Evolutionary conservation across 2,329 filamentous ascomycete species (phyloP), one percentile per base, ranked within the genome.

Genomic region (Chaetomium sp.): DNA sequence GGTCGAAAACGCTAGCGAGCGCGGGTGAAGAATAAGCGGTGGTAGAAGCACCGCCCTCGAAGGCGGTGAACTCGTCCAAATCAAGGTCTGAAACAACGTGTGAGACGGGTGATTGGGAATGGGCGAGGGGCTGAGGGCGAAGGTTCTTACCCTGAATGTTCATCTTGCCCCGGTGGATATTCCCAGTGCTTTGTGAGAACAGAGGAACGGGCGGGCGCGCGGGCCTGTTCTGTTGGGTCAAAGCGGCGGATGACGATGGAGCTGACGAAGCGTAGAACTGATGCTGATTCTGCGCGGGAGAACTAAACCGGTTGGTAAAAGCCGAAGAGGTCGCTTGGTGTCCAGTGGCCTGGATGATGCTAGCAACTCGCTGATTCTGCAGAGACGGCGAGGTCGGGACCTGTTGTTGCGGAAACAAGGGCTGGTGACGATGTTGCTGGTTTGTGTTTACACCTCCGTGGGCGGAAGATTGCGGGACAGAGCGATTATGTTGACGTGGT

Each of bases 131-230:
- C 51, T 35, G 42, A 63, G 60, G 16, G 62, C 62, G 51, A 31
- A 57, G 27, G 47, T 65, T 75, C 73, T 75, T 85, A 87, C 85
- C 85, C 83, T 81, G 76, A 64, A 82, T 75, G 78, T 83, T 82
- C 85, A 87, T 87, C 68, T 82, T 83, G 74, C 73, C 73, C 72
- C 81, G 80, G 69, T 80, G 80, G 70, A 80, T 78, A 75, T 78
- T 86, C 77, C 82, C 80, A 70, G 80, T 81, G 74, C 81, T 84
- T 77, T 88, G 86, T 66, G 85, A 78, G 76, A 93, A 92, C 71
- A 91, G 80, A 68, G 90, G 90, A 71, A 92, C 89, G 73, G 89
- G 89, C 60, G 90, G 90, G 74, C 88, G 84, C 73, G 79, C 76
- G 70, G 78, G 75, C 74, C 77, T 80, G 66, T 78, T 79, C 75